Conservation (phyloP, 331 rosid genomes). For the Spiraea crenata region DNA sequence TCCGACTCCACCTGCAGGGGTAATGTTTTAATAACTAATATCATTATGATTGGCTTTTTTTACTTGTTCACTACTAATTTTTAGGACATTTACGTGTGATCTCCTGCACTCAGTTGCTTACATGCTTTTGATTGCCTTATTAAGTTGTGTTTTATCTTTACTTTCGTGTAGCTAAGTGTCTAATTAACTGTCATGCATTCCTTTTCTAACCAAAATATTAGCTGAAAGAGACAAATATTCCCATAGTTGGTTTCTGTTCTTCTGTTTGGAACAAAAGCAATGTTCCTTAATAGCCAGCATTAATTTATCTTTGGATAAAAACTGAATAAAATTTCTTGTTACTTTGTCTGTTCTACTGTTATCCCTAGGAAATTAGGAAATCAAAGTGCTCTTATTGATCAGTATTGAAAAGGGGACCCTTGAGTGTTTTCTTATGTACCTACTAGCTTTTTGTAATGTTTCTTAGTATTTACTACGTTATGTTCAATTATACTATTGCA, state of each 20-base stretch:
- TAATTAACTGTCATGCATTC: background rate
- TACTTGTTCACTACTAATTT: constrained; percentile 3
- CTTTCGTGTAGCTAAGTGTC: background rate
- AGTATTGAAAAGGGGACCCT: background rate
- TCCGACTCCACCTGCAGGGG: constrained; percentile 93
- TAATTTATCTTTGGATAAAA: background rate
- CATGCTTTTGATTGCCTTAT: constrained; percentile 7
- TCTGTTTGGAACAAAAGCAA: background rate
- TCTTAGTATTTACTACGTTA: background rate
- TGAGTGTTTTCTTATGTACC: background rate
- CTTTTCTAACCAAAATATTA: background rate
- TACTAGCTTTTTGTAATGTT: background rate
- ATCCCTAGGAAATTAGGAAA: background rate
- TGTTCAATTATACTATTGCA: background rate
- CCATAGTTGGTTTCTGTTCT: background rate
- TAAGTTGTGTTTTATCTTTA: background rate
- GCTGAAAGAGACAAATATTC: background rate
- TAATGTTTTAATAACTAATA: constrained; percentile 31
- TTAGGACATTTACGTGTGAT: background rate
- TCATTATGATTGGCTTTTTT: constrained; percentile 2
- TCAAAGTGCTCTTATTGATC: background rate
- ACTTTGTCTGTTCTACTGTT: background rate
- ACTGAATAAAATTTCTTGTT: background rate
- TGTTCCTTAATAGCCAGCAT: background rate
- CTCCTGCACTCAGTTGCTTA: constrained; percentile 2